Percentiles rank a stretch among this genome's conserved stretches.
These are phyloP conservation scores for Lasiodiplodia sp. DNA, from an alignment of 2,329 filamentous ascomycete genomes.

Conservation along the genomic window DNA sequence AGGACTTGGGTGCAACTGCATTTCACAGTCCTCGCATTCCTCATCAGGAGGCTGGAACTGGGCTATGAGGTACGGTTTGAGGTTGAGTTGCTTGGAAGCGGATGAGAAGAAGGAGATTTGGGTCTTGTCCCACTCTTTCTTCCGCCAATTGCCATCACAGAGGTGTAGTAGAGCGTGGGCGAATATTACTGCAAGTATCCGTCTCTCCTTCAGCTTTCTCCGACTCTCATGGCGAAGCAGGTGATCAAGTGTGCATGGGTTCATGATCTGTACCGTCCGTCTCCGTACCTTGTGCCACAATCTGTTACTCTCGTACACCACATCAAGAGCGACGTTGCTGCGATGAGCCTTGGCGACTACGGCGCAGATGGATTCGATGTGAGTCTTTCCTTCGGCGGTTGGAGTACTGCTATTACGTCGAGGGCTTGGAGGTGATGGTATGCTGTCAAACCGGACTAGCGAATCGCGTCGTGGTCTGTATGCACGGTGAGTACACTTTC, in stretches of 20 bases:
- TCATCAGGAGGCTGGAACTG: neutral
- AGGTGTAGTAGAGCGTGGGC: conserved; percentile 25
- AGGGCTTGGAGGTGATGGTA: neutral
- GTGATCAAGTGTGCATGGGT: conserved; percentile 9
- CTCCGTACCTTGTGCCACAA: neutral
- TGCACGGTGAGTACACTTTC: neutral
- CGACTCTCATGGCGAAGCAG: conserved; percentile 2
- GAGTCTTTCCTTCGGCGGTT: neutral
- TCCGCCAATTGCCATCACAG: neutral
- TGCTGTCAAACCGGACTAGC: neutral
- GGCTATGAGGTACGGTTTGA: neutral
- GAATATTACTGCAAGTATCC: conserved; percentile 23
- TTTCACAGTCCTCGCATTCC: neutral
- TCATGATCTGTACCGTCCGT: neutral
- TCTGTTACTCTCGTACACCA: neutral
- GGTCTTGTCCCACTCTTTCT: conserved; percentile 17
- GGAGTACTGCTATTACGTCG: neutral
- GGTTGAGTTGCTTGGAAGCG: neutral
- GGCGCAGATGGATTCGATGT: neutral
- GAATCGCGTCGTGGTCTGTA: neutral
- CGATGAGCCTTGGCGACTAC: neutral
- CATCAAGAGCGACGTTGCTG: neutral
- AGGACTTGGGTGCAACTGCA: conserved; percentile 9
- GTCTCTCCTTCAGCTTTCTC: conserved; percentile 15
- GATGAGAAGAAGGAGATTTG: conserved; percentile 2